These are phyloP conservation scores for Sphagnum contortum DNA, from an alignment of 225 moss, liverwort and hornwort genomes.

Conservation along the genomic window DNA sequence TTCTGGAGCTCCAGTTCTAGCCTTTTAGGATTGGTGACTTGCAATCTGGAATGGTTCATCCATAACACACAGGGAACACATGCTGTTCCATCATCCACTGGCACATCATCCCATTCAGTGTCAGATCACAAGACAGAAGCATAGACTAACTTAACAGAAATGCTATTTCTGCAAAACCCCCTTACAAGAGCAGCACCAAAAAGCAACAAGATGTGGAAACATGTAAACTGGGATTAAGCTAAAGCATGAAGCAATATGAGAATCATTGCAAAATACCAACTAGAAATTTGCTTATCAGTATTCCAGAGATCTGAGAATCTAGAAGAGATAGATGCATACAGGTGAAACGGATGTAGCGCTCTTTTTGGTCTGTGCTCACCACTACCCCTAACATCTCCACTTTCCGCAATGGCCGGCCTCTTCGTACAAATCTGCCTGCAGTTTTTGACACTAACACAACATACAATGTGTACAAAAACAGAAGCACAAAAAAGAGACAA, in stretches of 20 bases:
- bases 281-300: too few species aligned
- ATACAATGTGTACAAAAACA: too few species aligned
- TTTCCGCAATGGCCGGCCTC: slow-evolving; percentile 60
- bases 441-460: too few species aligned
- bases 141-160: background rate
- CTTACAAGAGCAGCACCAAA: background rate
- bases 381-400: slow-evolving; percentile 78
- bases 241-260: too few species aligned
- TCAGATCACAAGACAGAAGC: background rate
- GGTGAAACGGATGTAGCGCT: slow-evolving; percentile 63
- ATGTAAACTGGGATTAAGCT: too few species aligned
- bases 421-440: slow-evolving; percentile 50
- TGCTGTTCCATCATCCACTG: slow-evolving; percentile 97
- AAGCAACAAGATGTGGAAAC: too few species aligned
- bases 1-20: slow-evolving; percentile 48
- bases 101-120: slow-evolving; percentile 1
- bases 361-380: slow-evolving; percentile 63
- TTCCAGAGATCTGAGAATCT: too few species aligned
- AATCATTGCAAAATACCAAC: too few species aligned
- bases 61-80: slow-evolving; percentile 81
- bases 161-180: background rate
- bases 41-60: slow-evolving; percentile 57
- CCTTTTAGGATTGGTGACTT: slow-evolving; percentile 34
- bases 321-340: slow-evolving; percentile 14
- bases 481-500: too few species aligned